Evolutionary conservation across 306 rosid species (phyloP), one percentile per base, ranked within the genome.

Genomic region (Cicer chorassanicum): DNA sequence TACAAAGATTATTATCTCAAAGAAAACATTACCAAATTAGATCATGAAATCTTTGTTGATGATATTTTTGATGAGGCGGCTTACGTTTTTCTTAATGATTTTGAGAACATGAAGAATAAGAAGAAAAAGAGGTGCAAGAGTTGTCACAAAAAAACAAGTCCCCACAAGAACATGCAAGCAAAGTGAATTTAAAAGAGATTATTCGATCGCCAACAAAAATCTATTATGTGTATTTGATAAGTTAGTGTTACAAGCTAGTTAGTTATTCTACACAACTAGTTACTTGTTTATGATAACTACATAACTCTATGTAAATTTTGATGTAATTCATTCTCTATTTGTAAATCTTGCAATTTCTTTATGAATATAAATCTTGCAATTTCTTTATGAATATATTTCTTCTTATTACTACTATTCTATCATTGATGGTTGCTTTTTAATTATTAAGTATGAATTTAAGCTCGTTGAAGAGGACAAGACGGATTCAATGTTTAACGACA

Each of bases 131-230:
- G 80, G 61, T 82, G 86, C 78, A 53, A 71, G 38, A 66, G 40
- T 9, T 82, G 88, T 75, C 66, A 82, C 74, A 82, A 72, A 34
- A 85, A 61, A 29, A 54, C 72, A 9, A 82, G 84, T 12, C 84
- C 75, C 29, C 1, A 3, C 78, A 85, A 50, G 55, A 9, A 6
- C 84, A 85, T 50, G 16, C 34, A 0, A 82, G 82, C 21, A 9
- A 7, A 0, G 45, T 75, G 10, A 57, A 82, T 79, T 72, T 19
- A 40, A 82, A 75, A 76, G 39, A 65, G 0, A 75, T 69, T 15
- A 77, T 21, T 21, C 3, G 73, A n/a, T 39, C 43, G 68, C 1
- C 19, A 68, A 68, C 44, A n/a, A 68, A 46, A 68, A 68, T n/a
- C 24, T 24, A 7, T 21, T 12, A 4, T 21, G 13, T 68, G 6